These are phyloP conservation scores for Mrakia frigida DNA, from an alignment of 768 basidiomycete genomes.

Conservation along the genomic window DNA sequence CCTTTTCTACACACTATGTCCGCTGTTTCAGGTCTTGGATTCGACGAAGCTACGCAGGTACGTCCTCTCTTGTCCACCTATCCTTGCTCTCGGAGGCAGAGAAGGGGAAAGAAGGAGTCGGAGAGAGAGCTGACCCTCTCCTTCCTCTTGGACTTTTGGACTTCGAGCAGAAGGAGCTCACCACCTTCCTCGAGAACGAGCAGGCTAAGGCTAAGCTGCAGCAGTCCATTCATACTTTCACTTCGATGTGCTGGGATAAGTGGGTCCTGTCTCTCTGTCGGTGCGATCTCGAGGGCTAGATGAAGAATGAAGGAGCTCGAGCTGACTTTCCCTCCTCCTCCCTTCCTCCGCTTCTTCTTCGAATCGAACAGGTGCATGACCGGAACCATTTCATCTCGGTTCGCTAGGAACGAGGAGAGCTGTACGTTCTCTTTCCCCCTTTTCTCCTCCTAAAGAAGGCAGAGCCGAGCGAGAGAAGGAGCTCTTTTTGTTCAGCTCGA, in stretches of 20 bases:
- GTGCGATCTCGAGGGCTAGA: not conserved
- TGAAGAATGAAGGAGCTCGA: not conserved
- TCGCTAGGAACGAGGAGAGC: conserved; percentile 28
- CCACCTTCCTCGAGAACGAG: conserved; percentile 30
- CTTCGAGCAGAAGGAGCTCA: conserved; percentile 20
- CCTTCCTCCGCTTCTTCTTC: too few relatives aligned
- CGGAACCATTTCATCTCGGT: conserved; percentile 19
- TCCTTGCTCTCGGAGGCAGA: not conserved
- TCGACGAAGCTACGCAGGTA: too few relatives aligned
- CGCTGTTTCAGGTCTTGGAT: too few relatives aligned
- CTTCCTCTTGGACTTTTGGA: not conserved
- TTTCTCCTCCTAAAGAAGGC: not conserved
- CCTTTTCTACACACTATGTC: too few relatives aligned
- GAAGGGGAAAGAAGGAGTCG: not conserved
- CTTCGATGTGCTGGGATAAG: conserved; percentile 24
- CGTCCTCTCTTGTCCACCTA: too few relatives aligned
- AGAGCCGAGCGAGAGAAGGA: not conserved
- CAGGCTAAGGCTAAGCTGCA: conserved; percentile 31
- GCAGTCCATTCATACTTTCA: conserved; percentile 30
- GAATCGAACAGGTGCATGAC: conserved; percentile 24
- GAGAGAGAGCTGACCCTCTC: not conserved
- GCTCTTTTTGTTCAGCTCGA: too few relatives aligned
- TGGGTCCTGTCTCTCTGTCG: not conserved
- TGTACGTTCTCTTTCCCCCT: not conserved
- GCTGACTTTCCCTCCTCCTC: conserved; percentile 8